Evolutionary conservation across 2,329 filamentous ascomycete genomes (phyloP).

Genomic region (Xylaria sp.): DNA sequence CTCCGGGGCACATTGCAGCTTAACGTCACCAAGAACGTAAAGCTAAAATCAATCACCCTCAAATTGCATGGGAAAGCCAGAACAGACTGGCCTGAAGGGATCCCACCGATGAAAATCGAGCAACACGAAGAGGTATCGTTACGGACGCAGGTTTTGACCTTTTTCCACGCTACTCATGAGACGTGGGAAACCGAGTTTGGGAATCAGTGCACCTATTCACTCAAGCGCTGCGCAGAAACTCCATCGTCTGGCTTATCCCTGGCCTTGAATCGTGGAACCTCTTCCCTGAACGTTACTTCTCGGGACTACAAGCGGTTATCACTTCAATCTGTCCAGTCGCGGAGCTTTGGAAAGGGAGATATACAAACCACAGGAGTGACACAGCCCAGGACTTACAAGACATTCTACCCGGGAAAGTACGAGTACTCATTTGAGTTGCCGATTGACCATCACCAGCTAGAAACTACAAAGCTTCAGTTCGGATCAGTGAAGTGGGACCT

Average conservation of each 20-base stretch:
- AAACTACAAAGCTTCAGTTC: slow-evolving; percentile 87
- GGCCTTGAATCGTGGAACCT: slow-evolving; percentile 47
- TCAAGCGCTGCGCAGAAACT: slow-evolving; percentile 54
- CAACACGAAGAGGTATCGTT: slow-evolving; percentile 85
- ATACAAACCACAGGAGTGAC: slow-evolving; percentile 68
- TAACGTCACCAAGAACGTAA: slow-evolving; percentile 86
- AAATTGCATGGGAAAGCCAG: slow-evolving; percentile 86
- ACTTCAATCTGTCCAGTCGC: slow-evolving; percentile 80
- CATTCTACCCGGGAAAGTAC: slow-evolving; percentile 79
- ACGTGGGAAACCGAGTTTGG: slow-evolving; percentile 70
- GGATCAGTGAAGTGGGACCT: slow-evolving; percentile 90
- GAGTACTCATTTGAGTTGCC: slow-evolving; percentile 84
- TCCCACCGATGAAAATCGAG: slow-evolving; percentile 86
- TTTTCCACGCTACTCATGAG: slow-evolving; percentile 83
- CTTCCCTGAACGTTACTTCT: slow-evolving; percentile 51
- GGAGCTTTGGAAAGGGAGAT: slow-evolving; percentile 87
- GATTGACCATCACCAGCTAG: slow-evolving; percentile 86
- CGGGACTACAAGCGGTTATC: slow-evolving; percentile 75
- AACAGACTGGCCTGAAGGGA: slow-evolving; percentile 97
- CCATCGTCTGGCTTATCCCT: slow-evolving; percentile 49
- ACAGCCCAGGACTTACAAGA: slow-evolving; percentile 79
- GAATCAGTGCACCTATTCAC: slow-evolving; percentile 68
- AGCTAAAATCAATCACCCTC: slow-evolving; percentile 90
- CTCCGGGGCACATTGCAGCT: slow-evolving; percentile 85
- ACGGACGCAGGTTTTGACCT: slow-evolving; percentile 88